Base-by-base conservation (phyloP, 208 protist species). In the Leishmania aethiopica region DNA sequence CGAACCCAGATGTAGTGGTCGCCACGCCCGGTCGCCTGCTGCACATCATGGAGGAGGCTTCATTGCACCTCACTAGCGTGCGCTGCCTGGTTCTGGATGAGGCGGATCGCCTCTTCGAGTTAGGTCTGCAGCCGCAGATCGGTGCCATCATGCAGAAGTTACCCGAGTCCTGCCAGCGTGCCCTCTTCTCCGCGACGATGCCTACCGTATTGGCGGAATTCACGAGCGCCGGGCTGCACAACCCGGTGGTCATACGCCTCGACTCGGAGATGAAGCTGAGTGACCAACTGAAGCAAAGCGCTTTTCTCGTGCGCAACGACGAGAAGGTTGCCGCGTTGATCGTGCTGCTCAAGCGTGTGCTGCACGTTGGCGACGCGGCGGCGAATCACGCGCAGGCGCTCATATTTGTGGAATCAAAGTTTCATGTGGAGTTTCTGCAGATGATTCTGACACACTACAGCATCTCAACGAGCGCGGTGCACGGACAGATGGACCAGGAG, bases 71-170 rank as follows among this genome's bases (percentile, higher is more conserved):
- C 4, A 88, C 83, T 5, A 84, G 86, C 47, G 93, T 99, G n/a
- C 91, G 99, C 80, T 98, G 96, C 64, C 64, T 99, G 11, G 99
- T 99, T 0, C 98, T 99, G 73, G 99, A 99, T 92, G 99, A 99
- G 90, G 99, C 99, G 2, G 99, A 99, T 89, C 94, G 97, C 28
- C 91, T 99, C 11, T 99, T 99, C 91, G 99, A 99, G 87, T 92
- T 99, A 81, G 99, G 99, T 49, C 91, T 96, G 25, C 93, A 99
- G 88, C 91, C 95, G 53, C 99, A 99, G 92, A 87, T 99, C 49
- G 86, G 88, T 4, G 97, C 97, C 69, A 99, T 99, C 76, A 88
- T 99, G 79, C 86, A 95, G 37, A 94, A 96, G n/a, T 81, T 99
- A 17, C 92, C 98, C 2, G 94, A 98, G 25, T 89, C 91, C 4